Percentiles rank a stretch among this genome's conserved stretches.
Conservation (phyloP, 352 stramenopile species). For the Phytopythium cucurbitacearum region DNA sequence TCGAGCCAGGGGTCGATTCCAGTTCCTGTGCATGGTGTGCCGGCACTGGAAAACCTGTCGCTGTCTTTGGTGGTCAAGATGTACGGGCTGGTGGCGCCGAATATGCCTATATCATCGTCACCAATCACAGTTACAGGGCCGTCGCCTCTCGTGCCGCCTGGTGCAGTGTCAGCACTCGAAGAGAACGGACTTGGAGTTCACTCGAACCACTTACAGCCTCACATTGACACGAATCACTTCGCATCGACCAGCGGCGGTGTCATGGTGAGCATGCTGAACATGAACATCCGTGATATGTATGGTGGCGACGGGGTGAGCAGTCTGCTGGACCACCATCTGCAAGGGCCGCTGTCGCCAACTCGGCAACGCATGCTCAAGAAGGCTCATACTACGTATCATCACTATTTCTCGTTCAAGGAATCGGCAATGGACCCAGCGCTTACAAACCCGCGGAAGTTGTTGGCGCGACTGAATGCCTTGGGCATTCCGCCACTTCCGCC, state of each 20-base stretch:
- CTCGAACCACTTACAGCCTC: slow-evolving; percentile 11
- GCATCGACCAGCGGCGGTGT: slow-evolving; percentile 39
- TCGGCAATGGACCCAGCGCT: slow-evolving; percentile 81
- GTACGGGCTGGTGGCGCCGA: slow-evolving; percentile 77
- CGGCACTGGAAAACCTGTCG: slow-evolving; percentile 68
- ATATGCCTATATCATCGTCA: slow-evolving; percentile 45
- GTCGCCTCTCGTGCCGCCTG: slow-evolving; percentile 23
- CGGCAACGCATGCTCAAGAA: slow-evolving; percentile 62
- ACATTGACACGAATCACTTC: slow-evolving; percentile 66
- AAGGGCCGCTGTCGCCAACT: slow-evolving; percentile 48
- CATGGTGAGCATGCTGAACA: slow-evolving; percentile 78
- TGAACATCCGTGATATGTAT: slow-evolving; percentile 81
- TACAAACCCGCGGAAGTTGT: slow-evolving; percentile 76
- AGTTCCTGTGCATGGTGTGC: slow-evolving; percentile 9
- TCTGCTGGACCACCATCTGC: slow-evolving; percentile 47
- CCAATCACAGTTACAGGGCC: slow-evolving; percentile 33
- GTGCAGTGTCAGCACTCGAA: slow-evolving; percentile 19
- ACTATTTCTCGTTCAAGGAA: slow-evolving; percentile 76
- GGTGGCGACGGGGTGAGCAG: slow-evolving; percentile 54
- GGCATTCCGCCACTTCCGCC: slow-evolving; percentile 90
- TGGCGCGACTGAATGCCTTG: slow-evolving; percentile 89
- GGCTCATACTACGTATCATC: slow-evolving; percentile 53
- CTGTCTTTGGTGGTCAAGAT: slow-evolving; percentile 76
- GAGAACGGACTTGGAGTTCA: slow-evolving; percentile 25
- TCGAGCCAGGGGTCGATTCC: background rate